Conservation (phyloP, 805 yeast genomes). For the Candida tibetensis region DNA sequence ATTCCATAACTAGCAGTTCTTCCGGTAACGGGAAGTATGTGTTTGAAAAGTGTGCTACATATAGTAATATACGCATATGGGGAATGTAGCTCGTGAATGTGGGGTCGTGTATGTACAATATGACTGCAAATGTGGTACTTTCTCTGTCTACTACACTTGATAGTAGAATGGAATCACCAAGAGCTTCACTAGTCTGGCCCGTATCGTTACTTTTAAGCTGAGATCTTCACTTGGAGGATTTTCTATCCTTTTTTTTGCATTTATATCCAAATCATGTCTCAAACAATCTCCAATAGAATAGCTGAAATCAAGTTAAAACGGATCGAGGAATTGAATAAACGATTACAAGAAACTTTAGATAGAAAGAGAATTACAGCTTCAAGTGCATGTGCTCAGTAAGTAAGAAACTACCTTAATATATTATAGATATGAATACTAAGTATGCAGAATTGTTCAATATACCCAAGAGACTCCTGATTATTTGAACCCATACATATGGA, state of each 20-base stretch:
- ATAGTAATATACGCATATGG: no score
- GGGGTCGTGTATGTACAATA: neutral
- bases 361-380: constrained; percentile 44
- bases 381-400: constrained; percentile 9
- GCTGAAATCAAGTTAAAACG: constrained; percentile 50
- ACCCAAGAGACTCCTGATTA: constrained; percentile 46
- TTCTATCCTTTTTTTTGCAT: no score
- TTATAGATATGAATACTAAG: neutral
- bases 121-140: neutral
- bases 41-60: no score
- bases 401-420: neutral
- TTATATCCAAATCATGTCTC: neutral
- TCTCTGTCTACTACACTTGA: no score
- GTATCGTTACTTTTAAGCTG: no score
- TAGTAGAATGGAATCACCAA: no score
- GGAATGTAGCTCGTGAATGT: no score
- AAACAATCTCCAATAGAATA: constrained; percentile 35
- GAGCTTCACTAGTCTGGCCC: no score
- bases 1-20: no score
- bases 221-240: no score
- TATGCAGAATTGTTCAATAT: constrained; percentile 36
- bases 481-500: constrained; percentile 46
- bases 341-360: constrained; percentile 49
- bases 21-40: no score
- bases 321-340: constrained; percentile 32